Evolutionary conservation across 2,329 filamentous ascomycete species (phyloP).

Genomic region (Gnomoniopsis sp.): DNA sequence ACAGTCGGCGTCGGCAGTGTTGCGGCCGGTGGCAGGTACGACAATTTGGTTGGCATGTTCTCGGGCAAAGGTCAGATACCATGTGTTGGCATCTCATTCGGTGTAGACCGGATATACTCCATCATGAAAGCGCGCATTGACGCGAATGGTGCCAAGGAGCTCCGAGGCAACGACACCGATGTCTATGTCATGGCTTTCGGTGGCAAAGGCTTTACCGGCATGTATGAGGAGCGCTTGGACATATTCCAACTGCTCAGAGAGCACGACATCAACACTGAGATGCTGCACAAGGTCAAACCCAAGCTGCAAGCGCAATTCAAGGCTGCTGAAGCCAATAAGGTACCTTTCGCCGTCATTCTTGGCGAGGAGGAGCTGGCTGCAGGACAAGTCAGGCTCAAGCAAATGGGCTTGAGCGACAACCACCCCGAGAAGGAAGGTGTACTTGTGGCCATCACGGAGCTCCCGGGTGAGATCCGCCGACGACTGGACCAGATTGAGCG

Average conservation of each 20-base stretch:
- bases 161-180: slow-evolving; percentile 66
- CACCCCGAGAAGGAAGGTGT: slow-evolving; percentile 90
- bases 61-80: slow-evolving; percentile 71
- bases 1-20: slow-evolving; percentile 81
- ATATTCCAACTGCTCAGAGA: slow-evolving; percentile 78
- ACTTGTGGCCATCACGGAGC: slow-evolving; percentile 60
- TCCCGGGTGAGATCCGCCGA: slow-evolving; percentile 57
- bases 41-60: slow-evolving; percentile 89
- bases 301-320: slow-evolving; percentile 90
- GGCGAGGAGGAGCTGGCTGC: slow-evolving; percentile 84
- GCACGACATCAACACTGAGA: slow-evolving; percentile 88
- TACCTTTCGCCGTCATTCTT: slow-evolving; percentile 84
- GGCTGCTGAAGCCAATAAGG: slow-evolving; percentile 72
- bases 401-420: slow-evolving; percentile 68
- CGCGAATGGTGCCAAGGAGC: slow-evolving; percentile 48
- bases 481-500: slow-evolving; percentile 39
- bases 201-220: slow-evolving; percentile 76
- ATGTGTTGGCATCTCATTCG: slow-evolving; percentile 85
- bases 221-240: slow-evolving; percentile 80
- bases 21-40: slow-evolving; percentile 82
- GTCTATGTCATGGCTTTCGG: slow-evolving; percentile 95
- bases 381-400: slow-evolving; percentile 67
- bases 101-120: slow-evolving; percentile 86
- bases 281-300: slow-evolving; percentile 84
- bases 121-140: slow-evolving; percentile 75